Base-by-base conservation (phyloP, 1,139 yeast genomes). In the Magnusiomyces paraingens region DNA sequence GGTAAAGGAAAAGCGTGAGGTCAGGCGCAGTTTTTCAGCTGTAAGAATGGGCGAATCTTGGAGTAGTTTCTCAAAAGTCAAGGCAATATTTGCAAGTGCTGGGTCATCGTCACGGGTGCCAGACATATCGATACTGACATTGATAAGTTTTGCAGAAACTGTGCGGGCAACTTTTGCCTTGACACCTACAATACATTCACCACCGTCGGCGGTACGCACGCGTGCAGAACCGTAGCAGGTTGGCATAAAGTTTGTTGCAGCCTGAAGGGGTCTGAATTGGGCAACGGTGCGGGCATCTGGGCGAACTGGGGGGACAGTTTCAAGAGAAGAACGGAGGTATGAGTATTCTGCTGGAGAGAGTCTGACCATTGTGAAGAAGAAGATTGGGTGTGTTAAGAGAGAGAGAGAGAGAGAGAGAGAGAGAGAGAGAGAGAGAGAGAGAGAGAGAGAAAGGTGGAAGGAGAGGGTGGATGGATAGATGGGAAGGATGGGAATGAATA, bases 141-240 rank as follows among this genome's bases (percentile, higher is more conserved):
- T 83, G 3, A 91, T 73, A 39, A 89, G 71, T 35, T 78, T 74
- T 38, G 59, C 39, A 20, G 70, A 66, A 18, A 77, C 68, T 39
- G 73, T 73, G 54, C 78, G 76, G n/a, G 87, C 86, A 1, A 91
- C 97, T 63, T 86, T 86, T 10, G 91, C 80, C 69, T 91, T 91
- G 51, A 91, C 79, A 64, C 97, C 93, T 1, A 89, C 91, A 50
- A 91, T 84, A 65, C 96, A 89, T 69, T 91, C 98, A 61, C 90
- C 82, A 21, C 98, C 97, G 68, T 91, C 97, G 55, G 86, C 79
- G 41, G 89, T 78, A 62, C 91, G 77, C 40, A 91, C 81, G 70
- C 96, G 78, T 1, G 97, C 86, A 5, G 96, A 89, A 18, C 99
- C 99, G 70, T 91, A 88, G 8, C 96, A 86, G 47, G 84, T 81